Percentiles rank a stretch among this genome's conserved stretches.
These are phyloP conservation scores for Hypoxylon sp. DNA, from an alignment of 2,329 filamentous ascomycete genomes.

Conservation along the genomic window DNA sequence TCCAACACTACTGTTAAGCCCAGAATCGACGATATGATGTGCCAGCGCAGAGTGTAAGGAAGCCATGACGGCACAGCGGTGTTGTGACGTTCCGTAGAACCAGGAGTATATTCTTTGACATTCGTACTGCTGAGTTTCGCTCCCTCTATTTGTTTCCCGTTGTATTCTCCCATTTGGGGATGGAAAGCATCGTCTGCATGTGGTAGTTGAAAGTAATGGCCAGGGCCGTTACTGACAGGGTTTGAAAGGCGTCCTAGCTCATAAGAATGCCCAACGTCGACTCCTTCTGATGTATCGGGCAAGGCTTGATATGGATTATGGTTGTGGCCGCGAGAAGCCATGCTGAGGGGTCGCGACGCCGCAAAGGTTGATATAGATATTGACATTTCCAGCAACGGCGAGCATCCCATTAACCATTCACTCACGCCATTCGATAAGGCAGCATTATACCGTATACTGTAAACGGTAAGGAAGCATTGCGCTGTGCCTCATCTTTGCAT, in stretches of 20 bases:
- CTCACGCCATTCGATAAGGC: neutral
- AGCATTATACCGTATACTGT: slow-evolving; percentile 14
- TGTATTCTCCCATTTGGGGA: neutral
- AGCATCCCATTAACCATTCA: neutral
- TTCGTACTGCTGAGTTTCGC: neutral
- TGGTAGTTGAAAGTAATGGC: slow-evolving; percentile 6
- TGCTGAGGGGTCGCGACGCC: neutral
- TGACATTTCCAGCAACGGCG: too few relatives aligned
- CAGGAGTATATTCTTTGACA: slow-evolving; percentile 4
- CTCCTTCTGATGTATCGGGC: slow-evolving; percentile 9
- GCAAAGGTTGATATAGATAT: neutral
- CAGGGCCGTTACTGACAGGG: neutral
- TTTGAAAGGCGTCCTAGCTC: slow-evolving; percentile 6
- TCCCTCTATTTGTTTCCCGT: slow-evolving; percentile 1
- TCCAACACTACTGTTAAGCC: slow-evolving; percentile 28
- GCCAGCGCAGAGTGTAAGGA: slow-evolving; percentile 40
- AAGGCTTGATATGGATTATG: slow-evolving; percentile 13
- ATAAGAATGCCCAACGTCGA: slow-evolving; percentile 8
- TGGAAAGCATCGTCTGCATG: slow-evolving; percentile 9
- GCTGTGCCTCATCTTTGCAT: slow-evolving; percentile 19
- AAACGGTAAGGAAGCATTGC: neutral
- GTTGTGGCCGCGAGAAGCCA: neutral
- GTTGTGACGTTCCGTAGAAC: neutral
- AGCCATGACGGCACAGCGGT: slow-evolving; percentile 28
- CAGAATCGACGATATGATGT: slow-evolving; percentile 22